These are phyloP conservation scores for Fusarium beomiforme DNA, from an alignment of 2,329 filamentous ascomycete genomes.

Conservation along the genomic window DNA sequence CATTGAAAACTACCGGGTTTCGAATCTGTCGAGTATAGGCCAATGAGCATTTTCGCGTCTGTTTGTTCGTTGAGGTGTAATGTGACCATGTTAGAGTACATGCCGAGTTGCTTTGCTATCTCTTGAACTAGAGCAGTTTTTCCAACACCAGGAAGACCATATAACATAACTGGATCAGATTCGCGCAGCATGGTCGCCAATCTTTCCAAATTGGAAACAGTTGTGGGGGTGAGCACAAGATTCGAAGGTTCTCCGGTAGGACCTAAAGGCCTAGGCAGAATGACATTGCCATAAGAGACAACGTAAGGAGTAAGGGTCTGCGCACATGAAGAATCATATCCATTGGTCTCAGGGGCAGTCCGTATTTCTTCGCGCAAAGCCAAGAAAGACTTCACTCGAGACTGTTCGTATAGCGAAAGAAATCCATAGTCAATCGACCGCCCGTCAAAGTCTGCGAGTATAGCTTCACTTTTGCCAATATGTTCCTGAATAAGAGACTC, in stretches of 20 bases:
- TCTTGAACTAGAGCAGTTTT: constrained; percentile 91
- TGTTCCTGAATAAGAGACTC: constrained; percentile 76
- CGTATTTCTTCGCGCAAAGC: constrained; percentile 53
- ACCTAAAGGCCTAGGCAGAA: constrained; percentile 72
- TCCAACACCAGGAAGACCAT: constrained; percentile 85
- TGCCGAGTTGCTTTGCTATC: constrained; percentile 81
- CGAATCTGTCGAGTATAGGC: constrained; percentile 89
- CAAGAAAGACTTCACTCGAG: constrained; percentile 59
- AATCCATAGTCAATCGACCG: constrained; percentile 82
- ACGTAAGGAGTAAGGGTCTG: constrained; percentile 68
- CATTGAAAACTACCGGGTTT: constrained; percentile 91
- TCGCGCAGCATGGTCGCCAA: constrained; percentile 75
- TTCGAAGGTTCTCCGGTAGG: constrained; percentile 56
- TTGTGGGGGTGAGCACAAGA: constrained; percentile 78
- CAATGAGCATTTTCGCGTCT: constrained; percentile 94
- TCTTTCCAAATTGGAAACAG: constrained; percentile 73
- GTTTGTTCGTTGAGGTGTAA: constrained; percentile 98
- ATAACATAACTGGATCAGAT: constrained; percentile 78
- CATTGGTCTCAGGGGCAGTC: constrained; percentile 20
- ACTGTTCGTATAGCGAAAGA: constrained; percentile 67
- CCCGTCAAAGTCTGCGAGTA: constrained; percentile 80
- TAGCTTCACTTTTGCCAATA: constrained; percentile 67
- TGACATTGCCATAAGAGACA: constrained; percentile 70
- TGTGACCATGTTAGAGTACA: constrained; percentile 86
- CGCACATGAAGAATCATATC: constrained; percentile 19